Conservation (phyloP, 2,329 filamentous ascomycete species). For the Alternaria consortialis region DNA sequence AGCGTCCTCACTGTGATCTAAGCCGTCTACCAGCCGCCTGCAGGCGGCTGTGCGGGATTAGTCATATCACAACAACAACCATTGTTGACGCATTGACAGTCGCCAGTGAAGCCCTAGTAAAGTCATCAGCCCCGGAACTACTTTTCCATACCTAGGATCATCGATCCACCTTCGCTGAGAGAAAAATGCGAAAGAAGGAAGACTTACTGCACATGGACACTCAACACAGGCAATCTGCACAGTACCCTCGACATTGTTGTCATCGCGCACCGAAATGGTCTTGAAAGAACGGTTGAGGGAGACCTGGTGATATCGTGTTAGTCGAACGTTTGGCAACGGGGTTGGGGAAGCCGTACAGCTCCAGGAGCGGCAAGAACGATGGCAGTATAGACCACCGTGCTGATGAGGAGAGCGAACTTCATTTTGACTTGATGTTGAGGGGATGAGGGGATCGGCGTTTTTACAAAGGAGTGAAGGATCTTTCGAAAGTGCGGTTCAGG, state of each 20-base stretch:
- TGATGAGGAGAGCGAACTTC: slow-evolving; percentile 14
- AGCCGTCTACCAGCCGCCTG: slow-evolving; percentile 4
- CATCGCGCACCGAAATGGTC: slow-evolving; percentile 2
- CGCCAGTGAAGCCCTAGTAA: slow-evolving; percentile 2
- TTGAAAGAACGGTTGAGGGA: slow-evolving; percentile 16
- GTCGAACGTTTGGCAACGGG: not conserved
- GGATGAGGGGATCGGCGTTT: not conserved
- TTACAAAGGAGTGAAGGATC: not conserved
- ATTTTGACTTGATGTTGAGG: not conserved
- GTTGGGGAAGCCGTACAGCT: not conserved
- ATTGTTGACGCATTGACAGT: slow-evolving; percentile 6
- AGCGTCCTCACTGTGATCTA: not conserved
- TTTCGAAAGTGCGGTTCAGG: not conserved
- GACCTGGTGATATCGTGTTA: not conserved
- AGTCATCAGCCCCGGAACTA: not conserved
- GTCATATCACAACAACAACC: slow-evolving; percentile 10
- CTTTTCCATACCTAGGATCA: not conserved
- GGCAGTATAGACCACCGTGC: slow-evolving; percentile 5
- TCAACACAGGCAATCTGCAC: slow-evolving; percentile 12
- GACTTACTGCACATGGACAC: slow-evolving; percentile 12
- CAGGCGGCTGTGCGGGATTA: not conserved
- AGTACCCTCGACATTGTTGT: not conserved
- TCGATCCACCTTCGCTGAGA: not conserved
- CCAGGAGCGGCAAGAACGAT: slow-evolving; percentile 13
- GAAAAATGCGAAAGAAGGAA: not conserved